Conservation (phyloP, 2,329 filamentous ascomycete species). For the Cercospora sp. region DNA sequence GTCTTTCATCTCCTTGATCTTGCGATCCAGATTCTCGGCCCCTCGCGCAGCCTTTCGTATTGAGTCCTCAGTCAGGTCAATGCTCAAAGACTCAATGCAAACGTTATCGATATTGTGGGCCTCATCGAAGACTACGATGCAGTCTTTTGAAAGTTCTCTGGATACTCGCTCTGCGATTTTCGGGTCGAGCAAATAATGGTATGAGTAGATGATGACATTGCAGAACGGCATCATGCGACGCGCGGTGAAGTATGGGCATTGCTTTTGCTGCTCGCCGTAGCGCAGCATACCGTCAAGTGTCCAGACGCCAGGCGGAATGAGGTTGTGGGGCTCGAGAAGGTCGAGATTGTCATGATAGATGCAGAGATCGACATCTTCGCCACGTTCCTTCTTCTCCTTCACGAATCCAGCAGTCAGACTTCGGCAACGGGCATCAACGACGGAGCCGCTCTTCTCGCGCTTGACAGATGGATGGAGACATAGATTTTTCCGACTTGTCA, state of each 20-base stretch:
- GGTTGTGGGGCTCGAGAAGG: constrained; percentile 87
- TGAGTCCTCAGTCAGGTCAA: constrained; percentile 94
- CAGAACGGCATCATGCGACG: constrained; percentile 99
- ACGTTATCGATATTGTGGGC: constrained; percentile 99
- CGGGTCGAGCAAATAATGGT: constrained; percentile 95
- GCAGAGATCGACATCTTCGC: constrained; percentile 91
- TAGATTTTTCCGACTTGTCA: constrained; percentile 96
- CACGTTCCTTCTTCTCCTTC: constrained; percentile 93
- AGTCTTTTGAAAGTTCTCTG: constrained; percentile 94
- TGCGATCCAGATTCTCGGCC: constrained; percentile 85
- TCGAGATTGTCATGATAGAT: constrained; percentile 99
- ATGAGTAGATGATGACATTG: constrained; percentile 99
- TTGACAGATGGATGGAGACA: constrained; percentile 96
- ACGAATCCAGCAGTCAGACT: constrained; percentile 96
- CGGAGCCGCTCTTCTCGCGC: constrained; percentile 87
- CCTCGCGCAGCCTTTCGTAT: constrained; percentile 86
- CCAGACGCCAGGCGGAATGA: constrained; percentile 93
- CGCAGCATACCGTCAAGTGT: constrained; percentile 84
- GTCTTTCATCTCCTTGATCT: constrained; percentile 92
- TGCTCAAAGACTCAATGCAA: constrained; percentile 95
- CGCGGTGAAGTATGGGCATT: constrained; percentile 96
- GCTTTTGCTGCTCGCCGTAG: constrained; percentile 93
- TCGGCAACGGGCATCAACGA: constrained; percentile 94
- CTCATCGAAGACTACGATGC: constrained; percentile 97
- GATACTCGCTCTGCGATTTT: constrained; percentile 97